Evolutionary conservation across 441 rosid genomes (phyloP).

Genomic region (Adansonia rubrostipa): DNA sequence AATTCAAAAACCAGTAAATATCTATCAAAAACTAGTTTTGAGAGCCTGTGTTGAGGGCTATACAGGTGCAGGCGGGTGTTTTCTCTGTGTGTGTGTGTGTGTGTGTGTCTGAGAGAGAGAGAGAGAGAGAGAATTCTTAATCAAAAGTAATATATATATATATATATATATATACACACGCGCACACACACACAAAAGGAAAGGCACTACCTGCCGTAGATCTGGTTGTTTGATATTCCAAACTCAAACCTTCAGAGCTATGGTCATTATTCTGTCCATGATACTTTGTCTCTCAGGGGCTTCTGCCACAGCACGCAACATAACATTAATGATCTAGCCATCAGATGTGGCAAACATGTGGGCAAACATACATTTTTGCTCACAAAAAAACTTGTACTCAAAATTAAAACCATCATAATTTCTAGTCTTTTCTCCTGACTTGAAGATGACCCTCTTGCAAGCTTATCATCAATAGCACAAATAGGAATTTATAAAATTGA

Average conservation of each 20-base stretch:
- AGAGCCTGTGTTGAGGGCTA: conserved; percentile 1
- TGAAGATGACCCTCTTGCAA: conserved; percentile 92
- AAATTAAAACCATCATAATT: conserved; percentile 25
- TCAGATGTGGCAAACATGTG: conserved; percentile 27
- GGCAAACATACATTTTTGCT: no score
- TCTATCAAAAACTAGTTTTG: conserved; percentile 21
- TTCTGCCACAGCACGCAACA: conserved; percentile 47
- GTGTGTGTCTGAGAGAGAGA: neutral
- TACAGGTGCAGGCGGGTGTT: neutral
- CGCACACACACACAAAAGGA: no score
- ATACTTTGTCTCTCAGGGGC: conserved; percentile 70
- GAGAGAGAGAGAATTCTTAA: conserved; percentile 17
- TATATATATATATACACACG: neutral
- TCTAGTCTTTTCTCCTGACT: conserved; percentile 51
- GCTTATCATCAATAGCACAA: conserved; percentile 72
- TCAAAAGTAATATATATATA: conserved; percentile 12
- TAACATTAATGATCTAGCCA: conserved; percentile 22
- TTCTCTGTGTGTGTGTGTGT: neutral
- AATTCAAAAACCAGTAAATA: conserved; percentile 13
- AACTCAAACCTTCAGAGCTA: conserved; percentile 94
- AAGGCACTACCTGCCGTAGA: conserved; percentile 71
- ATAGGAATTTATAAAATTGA: conserved; percentile 92
- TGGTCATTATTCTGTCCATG: conserved; percentile 96
- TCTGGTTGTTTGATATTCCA: conserved; percentile 90
- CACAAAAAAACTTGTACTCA: neutral